Evolutionary conservation across 371 early-diverging fungal genomes (phyloP).

Genomic region (Lichtheimia ramosa): DNA sequence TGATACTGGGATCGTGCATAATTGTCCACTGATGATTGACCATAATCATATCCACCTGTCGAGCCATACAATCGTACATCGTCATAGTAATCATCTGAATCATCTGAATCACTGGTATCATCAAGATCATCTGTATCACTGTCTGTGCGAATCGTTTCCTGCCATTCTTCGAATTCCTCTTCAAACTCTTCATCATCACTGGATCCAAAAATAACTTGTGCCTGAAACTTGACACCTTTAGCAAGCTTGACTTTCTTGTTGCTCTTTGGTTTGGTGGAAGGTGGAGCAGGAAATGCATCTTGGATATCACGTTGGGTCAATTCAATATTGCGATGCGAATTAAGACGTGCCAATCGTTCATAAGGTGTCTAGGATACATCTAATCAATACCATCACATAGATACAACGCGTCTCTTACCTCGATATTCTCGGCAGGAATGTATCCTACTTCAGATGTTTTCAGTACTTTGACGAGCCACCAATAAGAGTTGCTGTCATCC

Average conservation of each 20-base stretch:
- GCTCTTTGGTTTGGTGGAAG: slow-evolving; percentile 33
- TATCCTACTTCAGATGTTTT: slow-evolving; percentile 92
- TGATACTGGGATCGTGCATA: slow-evolving; percentile 8
- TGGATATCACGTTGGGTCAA: slow-evolving; percentile 43
- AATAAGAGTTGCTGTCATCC: slow-evolving; percentile 96
- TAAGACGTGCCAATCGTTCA: slow-evolving; percentile 89
- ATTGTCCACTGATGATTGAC: slow-evolving; percentile 7
- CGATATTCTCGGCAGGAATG: slow-evolving; percentile 96
- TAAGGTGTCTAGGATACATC: slow-evolving; percentile 68
- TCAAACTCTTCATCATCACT: slow-evolving; percentile 58
- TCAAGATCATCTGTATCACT: slow-evolving; percentile 18
- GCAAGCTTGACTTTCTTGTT: slow-evolving; percentile 42
- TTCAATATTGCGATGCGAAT: slow-evolving; percentile 82
- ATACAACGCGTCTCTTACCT: slow-evolving; percentile 66
- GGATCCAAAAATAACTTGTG: slow-evolving; percentile 47
- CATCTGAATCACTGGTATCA: slow-evolving; percentile 28
- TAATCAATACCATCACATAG: slow-evolving; percentile 3
- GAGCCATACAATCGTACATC: slow-evolving; percentile 9
- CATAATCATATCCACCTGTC: not conserved
- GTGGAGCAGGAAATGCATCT: slow-evolving; percentile 47
- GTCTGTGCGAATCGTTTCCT: slow-evolving; percentile 35
- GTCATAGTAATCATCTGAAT: slow-evolving; percentile 29
- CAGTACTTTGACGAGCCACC: slow-evolving; percentile 95
- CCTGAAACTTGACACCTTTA: slow-evolving; percentile 50
- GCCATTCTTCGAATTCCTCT: slow-evolving; percentile 48